Conservation (phyloP, 805 yeast species). For the Yarrowia sp. region DNA sequence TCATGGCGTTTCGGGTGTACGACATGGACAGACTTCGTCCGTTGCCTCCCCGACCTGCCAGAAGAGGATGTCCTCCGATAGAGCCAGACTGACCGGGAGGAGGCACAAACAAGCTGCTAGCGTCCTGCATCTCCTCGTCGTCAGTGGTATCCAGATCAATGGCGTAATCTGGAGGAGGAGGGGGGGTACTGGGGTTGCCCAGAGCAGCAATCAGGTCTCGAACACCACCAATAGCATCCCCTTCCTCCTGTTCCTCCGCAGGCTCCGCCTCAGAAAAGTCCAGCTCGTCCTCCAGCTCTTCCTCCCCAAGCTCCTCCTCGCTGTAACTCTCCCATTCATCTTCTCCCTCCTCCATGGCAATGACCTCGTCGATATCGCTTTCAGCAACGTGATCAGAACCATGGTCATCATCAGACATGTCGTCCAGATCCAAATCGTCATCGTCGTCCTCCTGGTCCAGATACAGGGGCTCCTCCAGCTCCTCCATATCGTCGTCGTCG, state of each 20-base stretch:
- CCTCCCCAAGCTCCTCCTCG: constrained; percentile 2
- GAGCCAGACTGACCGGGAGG: neutral
- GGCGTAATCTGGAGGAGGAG: constrained; percentile 14
- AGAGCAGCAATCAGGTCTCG: constrained; percentile 12
- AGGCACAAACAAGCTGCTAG: constrained; percentile 10
- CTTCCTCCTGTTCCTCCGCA: constrained; percentile 2
- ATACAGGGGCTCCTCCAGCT: constrained; percentile 16
- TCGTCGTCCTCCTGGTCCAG: constrained; percentile 11
- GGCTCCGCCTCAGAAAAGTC: constrained; percentile 19
- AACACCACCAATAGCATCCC: neutral
- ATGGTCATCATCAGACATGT: constrained; percentile 20
- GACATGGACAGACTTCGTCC: neutral
- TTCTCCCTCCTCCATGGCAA: constrained; percentile 22
- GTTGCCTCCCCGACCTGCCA: neutral
- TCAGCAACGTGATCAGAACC: constrained; percentile 13
- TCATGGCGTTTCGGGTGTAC: neutral
- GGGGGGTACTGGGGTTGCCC: constrained; percentile 5
- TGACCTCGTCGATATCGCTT: constrained; percentile 18
- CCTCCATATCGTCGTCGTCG: constrained; percentile 21
- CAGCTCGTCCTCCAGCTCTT: constrained; percentile 11
- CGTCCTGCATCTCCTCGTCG: constrained; percentile 12
- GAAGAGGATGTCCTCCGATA: neutral
- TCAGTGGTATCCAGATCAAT: constrained; percentile 4
- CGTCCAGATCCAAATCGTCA: constrained; percentile 1
- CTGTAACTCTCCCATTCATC: constrained; percentile 18